Conservation (phyloP, 129 eudicot genomes). For the Escallonia rubra region DNA sequence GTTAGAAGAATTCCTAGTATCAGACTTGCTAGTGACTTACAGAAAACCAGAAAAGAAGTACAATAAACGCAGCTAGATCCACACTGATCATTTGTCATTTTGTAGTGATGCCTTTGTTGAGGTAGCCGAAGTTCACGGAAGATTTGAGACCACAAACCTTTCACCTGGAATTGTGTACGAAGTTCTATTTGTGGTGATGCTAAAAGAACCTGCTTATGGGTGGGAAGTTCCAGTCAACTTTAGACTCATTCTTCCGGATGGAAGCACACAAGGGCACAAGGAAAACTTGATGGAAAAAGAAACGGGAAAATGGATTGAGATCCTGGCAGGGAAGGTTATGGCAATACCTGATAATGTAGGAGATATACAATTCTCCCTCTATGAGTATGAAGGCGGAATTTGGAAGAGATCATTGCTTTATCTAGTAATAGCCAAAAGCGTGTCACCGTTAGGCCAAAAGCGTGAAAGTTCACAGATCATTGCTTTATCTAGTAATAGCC, state of each 20-base stretch:
- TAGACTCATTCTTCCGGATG: slow-evolving; percentile 47
- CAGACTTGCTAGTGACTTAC: too few relatives aligned
- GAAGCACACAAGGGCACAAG: slow-evolving; percentile 35
- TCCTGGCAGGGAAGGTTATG: slow-evolving; percentile 56
- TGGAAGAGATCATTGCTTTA: slow-evolving; percentile 56
- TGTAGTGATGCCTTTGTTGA: slow-evolving; percentile 28
- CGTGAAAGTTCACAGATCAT: too few relatives aligned
- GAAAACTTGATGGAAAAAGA: slow-evolving; percentile 58
- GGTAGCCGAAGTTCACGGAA: slow-evolving; percentile 47
- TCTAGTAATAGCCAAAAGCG: too few relatives aligned
- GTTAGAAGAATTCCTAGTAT: too few relatives aligned
- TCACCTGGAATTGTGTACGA: slow-evolving; percentile 34
- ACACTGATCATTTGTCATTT: background rate
- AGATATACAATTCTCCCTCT: slow-evolving; percentile 58
- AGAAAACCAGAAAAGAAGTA: too few relatives aligned
- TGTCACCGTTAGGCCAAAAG: background rate
- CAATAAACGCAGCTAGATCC: background rate
- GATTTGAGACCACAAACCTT: slow-evolving; percentile 26
- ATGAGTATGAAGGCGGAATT: slow-evolving; percentile 57
- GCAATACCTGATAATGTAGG: slow-evolving; percentile 38
- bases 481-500: too few relatives aligned
- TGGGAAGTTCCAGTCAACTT: slow-evolving; percentile 49
- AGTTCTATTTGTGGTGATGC: slow-evolving; percentile 33
- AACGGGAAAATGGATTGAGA: slow-evolving; percentile 65
- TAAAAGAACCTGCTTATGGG: slow-evolving; percentile 42